phyloP scores from a whole-genome alignment of 148 eudicot species.

The Heliamphora exappendiculata region DNA sequence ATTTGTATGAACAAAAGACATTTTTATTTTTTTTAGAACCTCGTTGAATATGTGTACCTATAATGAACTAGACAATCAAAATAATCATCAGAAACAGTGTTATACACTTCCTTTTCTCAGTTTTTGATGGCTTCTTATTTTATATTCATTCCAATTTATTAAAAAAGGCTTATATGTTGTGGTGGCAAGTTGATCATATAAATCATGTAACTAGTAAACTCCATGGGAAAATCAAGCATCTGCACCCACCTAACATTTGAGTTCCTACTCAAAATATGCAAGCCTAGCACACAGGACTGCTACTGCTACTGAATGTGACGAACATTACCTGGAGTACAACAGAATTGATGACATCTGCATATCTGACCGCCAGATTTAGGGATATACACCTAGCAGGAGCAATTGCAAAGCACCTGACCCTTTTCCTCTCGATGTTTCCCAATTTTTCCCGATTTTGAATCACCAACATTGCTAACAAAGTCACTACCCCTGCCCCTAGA shows the following conservation, averaged over 20 bases:
- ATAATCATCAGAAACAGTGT: too few relatives aligned
- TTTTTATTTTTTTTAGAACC: too few relatives aligned
- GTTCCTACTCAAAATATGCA: not conserved
- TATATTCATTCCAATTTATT: too few relatives aligned
- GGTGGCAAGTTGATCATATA: not conserved
- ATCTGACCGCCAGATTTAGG: slow-evolving; percentile 88
- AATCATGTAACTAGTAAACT: not conserved
- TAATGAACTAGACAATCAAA: too few relatives aligned
- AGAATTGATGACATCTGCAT: slow-evolving; percentile 87
- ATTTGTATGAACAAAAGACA: too few relatives aligned
- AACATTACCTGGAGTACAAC: slow-evolving; percentile 86
- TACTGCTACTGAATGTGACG: not conserved
- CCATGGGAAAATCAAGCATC: not conserved
- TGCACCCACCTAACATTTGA: not conserved
- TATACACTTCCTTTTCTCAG: too few relatives aligned
- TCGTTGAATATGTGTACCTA: too few relatives aligned
- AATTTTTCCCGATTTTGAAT: slow-evolving; percentile 56
- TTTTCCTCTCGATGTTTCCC: slow-evolving; percentile 66
- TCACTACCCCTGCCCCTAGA: slow-evolving; percentile 83
- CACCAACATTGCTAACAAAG: slow-evolving; percentile 60
- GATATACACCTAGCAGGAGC: slow-evolving; percentile 95
- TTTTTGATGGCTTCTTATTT: too few relatives aligned
- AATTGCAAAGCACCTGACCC: slow-evolving; percentile 80
- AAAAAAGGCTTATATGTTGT: not conserved
- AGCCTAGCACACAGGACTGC: not conserved